Base-by-base conservation (phyloP, 2,329 filamentous ascomycete species). In the Botrytis porri region DNA sequence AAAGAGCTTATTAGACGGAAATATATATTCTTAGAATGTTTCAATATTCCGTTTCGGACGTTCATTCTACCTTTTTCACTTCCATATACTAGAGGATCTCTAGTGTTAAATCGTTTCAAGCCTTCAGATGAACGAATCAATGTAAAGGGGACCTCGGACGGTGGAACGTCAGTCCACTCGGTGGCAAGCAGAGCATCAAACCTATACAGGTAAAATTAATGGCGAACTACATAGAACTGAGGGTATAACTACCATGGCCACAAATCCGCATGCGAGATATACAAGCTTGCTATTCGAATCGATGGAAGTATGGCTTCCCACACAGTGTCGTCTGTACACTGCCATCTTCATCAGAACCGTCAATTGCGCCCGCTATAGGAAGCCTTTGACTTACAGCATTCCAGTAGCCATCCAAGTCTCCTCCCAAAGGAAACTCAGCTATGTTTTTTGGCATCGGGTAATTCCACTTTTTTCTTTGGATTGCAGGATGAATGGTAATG, bases 341-440 rank as follows among this genome's bases (percentile, higher is more conserved):
- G 12, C 22, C 22, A 35, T 22, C 25, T 35, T n/a, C 37, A 73
- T 62, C 35, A 62, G 20, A 35, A 48, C 25, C 43, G 10, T 12
- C 9, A 37, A 14, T 10, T 57, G n/a, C 51, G 18, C n/a, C 2
- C n/a, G 3, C n/a, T 4, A 32, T 16, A 16, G 41, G 18, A 69
- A 43, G 25, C 10, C n/a, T 18, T 16, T 16, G n/a, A 67, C 65
- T 70, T 10, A 74, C 71, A 62, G 69, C 41, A 14, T 75, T 70
- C 71, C 69, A 75, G 35, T 73, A 74, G 12, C 74, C 74, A 41
- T 48, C 32, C 35, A 62, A 71, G 3, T 70, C 69, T 32, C 57
- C 64, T 7, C 63, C 69, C 18, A 75, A 22, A 22, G 73, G 69
- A 45, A 72, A 74, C 35, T 69, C 70, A 12, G 71, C 74, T 1